Evolutionary conservation across 2,329 filamentous ascomycete genomes (phyloP), one percentile per base, ranked within the genome.

Genomic region (Fusarium protoensiforme): DNA sequence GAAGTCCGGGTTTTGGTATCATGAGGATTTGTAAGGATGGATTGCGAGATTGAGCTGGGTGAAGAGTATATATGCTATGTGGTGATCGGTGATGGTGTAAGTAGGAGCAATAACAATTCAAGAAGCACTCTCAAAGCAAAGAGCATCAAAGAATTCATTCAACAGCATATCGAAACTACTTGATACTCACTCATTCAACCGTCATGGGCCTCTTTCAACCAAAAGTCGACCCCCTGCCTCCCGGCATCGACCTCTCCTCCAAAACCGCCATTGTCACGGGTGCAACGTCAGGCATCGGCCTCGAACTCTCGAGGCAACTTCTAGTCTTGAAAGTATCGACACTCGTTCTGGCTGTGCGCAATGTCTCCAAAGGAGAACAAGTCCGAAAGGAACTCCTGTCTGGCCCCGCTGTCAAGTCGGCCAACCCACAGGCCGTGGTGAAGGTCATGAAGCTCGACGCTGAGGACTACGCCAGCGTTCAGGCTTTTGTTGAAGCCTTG

Each of bases 201-300:
- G 39, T 27, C 4, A 71, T 74, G 65, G 61, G 58, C 20, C 10
- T 77, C 2, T 33, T 62, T 10, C 71, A 73, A n/a, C 66, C 73
- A 0, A 35, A 59, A 16, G 61, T 77, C 11, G 39, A 65, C 2
- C 69, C 69, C 8, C 35, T 78, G 3, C 66, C 75, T 2, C 11
- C 67, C 1, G 72, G 67, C 36, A 72, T 76, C 7, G 62, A 79
- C 59, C 67, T 79, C 22, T 35, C 43, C 27, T 76, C 76, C 35
- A 72, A 81, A 51, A 82, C 79, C 0, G 76, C 82, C 58, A 79
- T 86, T 35, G 78, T 87, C 53, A 86, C 84, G 0, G 85, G 85
- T n/a, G 79, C 84, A 48, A 86, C 84, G 64, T 77, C 77, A 6
- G 85, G 85, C 2, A 76, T 87, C 0, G 85, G 85, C 2, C 75